Percentiles rank a stretch among this genome's conserved stretches.
Conservation (phyloP, 192 early-diverging fungal species). For the Rhizoclosmatium globosum region DNA sequence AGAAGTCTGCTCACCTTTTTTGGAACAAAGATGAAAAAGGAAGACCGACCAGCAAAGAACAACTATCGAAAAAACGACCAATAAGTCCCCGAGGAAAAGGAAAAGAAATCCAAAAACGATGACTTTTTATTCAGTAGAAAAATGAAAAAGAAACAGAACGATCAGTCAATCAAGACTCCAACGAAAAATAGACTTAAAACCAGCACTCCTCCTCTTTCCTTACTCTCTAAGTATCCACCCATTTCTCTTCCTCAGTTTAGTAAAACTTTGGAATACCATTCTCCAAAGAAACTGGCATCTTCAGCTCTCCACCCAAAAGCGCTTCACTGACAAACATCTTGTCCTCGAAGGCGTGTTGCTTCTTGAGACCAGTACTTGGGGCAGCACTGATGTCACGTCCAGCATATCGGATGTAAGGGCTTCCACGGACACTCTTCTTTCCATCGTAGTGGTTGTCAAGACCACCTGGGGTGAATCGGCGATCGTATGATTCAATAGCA, state of each 20-base stretch:
- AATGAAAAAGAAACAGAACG: too few relatives aligned
- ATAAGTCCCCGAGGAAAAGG: too few relatives aligned
- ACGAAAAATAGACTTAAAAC: too few relatives aligned
- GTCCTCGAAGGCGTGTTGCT: slow-evolving; percentile 79
- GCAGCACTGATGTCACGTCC: slow-evolving; percentile 88
- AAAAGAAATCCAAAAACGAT: too few relatives aligned
- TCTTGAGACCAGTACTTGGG: slow-evolving; percentile 89
- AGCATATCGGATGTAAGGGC: slow-evolving; percentile 70
- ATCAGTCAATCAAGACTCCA: too few relatives aligned
- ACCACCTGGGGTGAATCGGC: slow-evolving; percentile 50
- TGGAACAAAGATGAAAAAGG: not conserved
- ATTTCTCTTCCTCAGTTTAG: not conserved
- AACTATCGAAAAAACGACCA: too few relatives aligned
- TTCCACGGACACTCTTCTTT: slow-evolving; percentile 53
- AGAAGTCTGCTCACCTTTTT: not conserved
- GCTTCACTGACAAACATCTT: slow-evolving; percentile 61
- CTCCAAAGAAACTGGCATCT: slow-evolving; percentile 50
- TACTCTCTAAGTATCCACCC: too few relatives aligned
- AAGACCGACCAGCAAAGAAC: not conserved
- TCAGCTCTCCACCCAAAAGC: slow-evolving; percentile 56
- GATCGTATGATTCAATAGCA: slow-evolving; percentile 46
- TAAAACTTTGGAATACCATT: slow-evolving; percentile 55
- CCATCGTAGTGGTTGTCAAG: slow-evolving; percentile 50
- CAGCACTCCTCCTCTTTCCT: too few relatives aligned
- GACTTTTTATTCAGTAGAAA: too few relatives aligned